Evolutionary conservation across 2,329 filamentous ascomycete genomes (phyloP).

Genomic region (Stylonectria norvegica): DNA sequence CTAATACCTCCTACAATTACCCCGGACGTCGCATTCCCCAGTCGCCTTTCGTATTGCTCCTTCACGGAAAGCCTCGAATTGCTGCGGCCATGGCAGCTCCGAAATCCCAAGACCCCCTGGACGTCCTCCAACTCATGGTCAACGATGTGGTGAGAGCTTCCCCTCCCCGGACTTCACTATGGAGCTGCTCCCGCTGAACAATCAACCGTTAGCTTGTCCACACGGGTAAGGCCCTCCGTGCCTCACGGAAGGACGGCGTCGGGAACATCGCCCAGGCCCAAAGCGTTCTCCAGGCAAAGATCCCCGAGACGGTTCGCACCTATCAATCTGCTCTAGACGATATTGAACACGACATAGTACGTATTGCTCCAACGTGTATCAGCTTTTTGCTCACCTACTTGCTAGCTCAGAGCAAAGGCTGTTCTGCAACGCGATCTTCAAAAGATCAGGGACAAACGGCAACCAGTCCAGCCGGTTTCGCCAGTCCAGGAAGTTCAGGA

Average conservation of each 20-base stretch:
- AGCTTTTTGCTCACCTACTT: slow-evolving; percentile 6
- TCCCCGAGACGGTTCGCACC: slow-evolving; percentile 44
- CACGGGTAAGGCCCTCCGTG: slow-evolving; percentile 54
- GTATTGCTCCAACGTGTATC: slow-evolving; percentile 13
- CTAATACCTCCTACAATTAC: not conserved
- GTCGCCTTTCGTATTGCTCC: not conserved
- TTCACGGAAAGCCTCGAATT: not conserved
- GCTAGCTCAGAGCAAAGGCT: slow-evolving; percentile 48
- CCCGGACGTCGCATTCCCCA: not conserved
- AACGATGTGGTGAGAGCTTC: slow-evolving; percentile 50
- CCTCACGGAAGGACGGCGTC: slow-evolving; percentile 44
- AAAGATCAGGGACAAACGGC: slow-evolving; percentile 30
- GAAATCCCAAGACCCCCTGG: slow-evolving; percentile 39
- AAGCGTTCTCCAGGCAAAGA: slow-evolving; percentile 37
- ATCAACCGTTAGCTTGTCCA: slow-evolving; percentile 49
- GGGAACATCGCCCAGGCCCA: slow-evolving; percentile 34
- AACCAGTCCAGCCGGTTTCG: slow-evolving; percentile 15
- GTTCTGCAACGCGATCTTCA: slow-evolving; percentile 54
- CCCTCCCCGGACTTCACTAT: not conserved
- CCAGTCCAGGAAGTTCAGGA: too few species aligned
- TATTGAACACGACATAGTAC: slow-evolving; percentile 56
- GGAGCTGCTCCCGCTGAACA: not conserved
- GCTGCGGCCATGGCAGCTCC: slow-evolving; percentile 30
- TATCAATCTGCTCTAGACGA: slow-evolving; percentile 56
- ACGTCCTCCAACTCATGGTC: slow-evolving; percentile 50